A percentile compares a stretch with the other conserved stretches of the same genome.
phyloP scores from a whole-genome alignment of 768 basidiomycete genomes.

The Psilocybe cubensis region DNA sequence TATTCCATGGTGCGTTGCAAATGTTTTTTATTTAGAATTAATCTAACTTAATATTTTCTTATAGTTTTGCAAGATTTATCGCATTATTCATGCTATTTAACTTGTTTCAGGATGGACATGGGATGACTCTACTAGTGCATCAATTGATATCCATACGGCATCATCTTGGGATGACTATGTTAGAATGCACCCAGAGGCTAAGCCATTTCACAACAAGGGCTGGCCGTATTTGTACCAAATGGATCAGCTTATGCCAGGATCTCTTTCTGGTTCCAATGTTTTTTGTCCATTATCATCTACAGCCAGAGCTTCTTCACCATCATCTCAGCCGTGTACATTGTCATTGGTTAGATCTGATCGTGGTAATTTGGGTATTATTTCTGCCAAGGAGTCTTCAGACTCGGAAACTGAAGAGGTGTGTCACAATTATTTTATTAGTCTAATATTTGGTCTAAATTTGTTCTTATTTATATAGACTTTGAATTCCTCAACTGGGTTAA shows the following conservation, averaged over 20 bases:
- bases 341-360: no score
- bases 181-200: conserved; percentile 21
- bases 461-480: no score
- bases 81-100: conserved; percentile 8
- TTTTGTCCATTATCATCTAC: neutral
- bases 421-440: no score
- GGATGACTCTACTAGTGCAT: conserved; percentile 13
- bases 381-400: no score
- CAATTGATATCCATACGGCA: conserved; percentile 10
- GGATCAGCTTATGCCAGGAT: conserved; percentile 9
- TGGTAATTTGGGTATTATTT: no score
- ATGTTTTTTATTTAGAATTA: no score
- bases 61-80: conserved; percentile 16
- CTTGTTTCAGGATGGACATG: conserved; percentile 13
- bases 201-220: conserved; percentile 26
- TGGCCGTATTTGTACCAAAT: conserved; percentile 18
- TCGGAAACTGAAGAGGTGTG: no score
- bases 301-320: no score
- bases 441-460: no score
- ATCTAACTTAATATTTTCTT: neutral
- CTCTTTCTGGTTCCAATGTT: neutral
- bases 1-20: conserved; percentile 16
- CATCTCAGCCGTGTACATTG: no score
- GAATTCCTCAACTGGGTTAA: no score
- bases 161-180: conserved; percentile 25